A percentile compares a stretch with the other conserved stretches of the same genome.
Conservation (phyloP, 2,329 filamentous ascomycete species). For the Fusarium musae region DNA sequence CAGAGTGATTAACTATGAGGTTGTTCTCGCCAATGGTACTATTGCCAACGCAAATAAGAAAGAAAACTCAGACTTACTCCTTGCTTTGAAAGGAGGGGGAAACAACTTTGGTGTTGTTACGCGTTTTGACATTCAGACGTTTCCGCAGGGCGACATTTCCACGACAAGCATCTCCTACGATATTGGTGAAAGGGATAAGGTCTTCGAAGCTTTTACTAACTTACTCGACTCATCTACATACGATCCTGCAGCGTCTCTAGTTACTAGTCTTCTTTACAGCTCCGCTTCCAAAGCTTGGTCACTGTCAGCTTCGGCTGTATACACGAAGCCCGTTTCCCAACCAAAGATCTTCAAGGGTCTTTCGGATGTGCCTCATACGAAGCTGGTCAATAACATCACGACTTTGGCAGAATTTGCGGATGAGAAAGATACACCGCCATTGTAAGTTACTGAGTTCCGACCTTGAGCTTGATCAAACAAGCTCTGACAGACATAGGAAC, state of each 20-base stretch:
- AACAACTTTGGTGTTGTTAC: not conserved
- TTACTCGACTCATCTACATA: not conserved
- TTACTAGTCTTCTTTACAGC: not conserved
- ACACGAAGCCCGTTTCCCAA: not conserved
- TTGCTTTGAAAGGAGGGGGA: conserved; percentile 2
- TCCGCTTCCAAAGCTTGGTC: not conserved
- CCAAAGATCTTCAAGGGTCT: not conserved
- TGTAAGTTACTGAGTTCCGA: not conserved
- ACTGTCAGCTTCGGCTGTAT: not conserved
- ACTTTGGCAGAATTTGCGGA: not conserved
- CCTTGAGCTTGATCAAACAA: fast-evolving
- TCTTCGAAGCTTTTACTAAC: not conserved
- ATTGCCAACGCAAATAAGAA: not conserved
- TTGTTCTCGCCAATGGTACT: not conserved
- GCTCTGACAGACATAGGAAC: not conserved
- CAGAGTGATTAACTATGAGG: not conserved
- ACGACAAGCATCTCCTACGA: not conserved
- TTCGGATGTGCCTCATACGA: not conserved
- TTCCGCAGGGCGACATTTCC: not conserved
- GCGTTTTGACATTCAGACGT: not conserved
- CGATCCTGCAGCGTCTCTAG: not conserved
- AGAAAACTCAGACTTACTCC: not conserved
- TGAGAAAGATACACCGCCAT: not conserved
- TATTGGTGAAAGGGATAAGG: fast-evolving
- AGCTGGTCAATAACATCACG: not conserved